Evolutionary conservation across 192 early-diverging fungal species (phyloP).

Genomic region (Coemansia sp.): DNA sequence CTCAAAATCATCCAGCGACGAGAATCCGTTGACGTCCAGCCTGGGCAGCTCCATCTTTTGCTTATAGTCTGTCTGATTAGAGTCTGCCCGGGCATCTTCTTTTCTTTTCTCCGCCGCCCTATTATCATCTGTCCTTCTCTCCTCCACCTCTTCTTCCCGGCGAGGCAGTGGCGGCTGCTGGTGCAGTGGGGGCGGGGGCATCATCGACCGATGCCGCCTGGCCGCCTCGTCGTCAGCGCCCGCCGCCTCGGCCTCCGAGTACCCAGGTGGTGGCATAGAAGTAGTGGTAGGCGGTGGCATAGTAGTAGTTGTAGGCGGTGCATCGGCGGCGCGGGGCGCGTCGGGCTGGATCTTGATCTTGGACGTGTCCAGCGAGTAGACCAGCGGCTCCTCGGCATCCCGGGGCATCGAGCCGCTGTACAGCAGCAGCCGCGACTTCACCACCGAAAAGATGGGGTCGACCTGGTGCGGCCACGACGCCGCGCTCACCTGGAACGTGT

Average conservation of each 20-base stretch:
- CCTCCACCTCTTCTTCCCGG: slow-evolving; percentile 6
- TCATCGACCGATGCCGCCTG: slow-evolving; percentile 36
- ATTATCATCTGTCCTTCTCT: no score
- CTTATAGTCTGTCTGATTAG: background rate
- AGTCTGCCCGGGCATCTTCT: no score
- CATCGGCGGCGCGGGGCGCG: slow-evolving; percentile 12
- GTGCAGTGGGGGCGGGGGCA: slow-evolving; percentile 25
- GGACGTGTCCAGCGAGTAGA: slow-evolving; percentile 53
- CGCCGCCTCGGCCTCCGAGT: background rate
- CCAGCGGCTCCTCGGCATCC: slow-evolving; percentile 13
- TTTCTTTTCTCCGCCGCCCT: no score
- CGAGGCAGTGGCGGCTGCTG: slow-evolving; percentile 14
- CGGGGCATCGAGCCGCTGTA: slow-evolving; percentile 48
- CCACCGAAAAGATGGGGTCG: slow-evolving; percentile 52
- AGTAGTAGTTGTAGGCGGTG: background rate
- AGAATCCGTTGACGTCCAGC: slow-evolving; percentile 5
- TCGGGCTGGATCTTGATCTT: slow-evolving; percentile 59
- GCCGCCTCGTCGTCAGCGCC: slow-evolving; percentile 15
- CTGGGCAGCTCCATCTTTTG: background rate
- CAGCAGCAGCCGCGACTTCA: slow-evolving; percentile 48
- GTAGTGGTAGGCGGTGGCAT: slow-evolving; percentile 7
- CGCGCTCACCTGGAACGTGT: slow-evolving; percentile 55
- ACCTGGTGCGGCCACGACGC: slow-evolving; percentile 53
- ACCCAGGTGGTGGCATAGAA: background rate
- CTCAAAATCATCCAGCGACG: slow-evolving; percentile 45